Evolutionary conservation across 2,329 filamentous ascomycete genomes (phyloP).

Genomic region (Chaetoscypha palmicola): DNA sequence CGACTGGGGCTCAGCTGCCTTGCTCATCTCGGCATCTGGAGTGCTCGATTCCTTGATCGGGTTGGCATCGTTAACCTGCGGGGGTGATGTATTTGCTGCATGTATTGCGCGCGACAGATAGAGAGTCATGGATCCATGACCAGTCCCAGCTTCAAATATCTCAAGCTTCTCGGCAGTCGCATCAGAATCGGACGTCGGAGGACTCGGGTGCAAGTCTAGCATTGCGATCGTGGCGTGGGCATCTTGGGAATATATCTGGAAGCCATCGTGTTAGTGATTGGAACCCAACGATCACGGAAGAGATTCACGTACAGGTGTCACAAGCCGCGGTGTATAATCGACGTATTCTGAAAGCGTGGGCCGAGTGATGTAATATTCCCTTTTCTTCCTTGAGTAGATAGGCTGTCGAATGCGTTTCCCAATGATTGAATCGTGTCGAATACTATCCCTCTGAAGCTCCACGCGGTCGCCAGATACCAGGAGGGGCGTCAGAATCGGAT

Average conservation of each 20-base stretch:
- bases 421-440: constrained; percentile 36
- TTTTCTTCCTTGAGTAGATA: constrained; percentile 15
- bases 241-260: constrained; percentile 66
- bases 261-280: constrained; percentile 20
- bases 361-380: constrained; percentile 41
- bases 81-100: constrained; percentile 56
- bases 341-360: constrained; percentile 71
- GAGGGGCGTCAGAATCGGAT: constrained; percentile 35
- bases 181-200: constrained; percentile 59
- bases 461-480: constrained; percentile 34
- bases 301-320: constrained; percentile 58
- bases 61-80: too few species aligned
- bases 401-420: constrained; percentile 22
- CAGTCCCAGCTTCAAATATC: constrained; percentile 78
- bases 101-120: constrained; percentile 71
- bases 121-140: constrained; percentile 73
- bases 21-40: too few species aligned
- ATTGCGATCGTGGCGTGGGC: constrained; percentile 68
- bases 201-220: constrained; percentile 63
- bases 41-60: too few species aligned
- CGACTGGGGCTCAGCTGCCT: too few species aligned
- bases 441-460: constrained; percentile 22
- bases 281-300: not conserved
- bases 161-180: constrained; percentile 47
- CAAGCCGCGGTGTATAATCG: constrained; percentile 55